Conservation (phyloP, 176 grass and related monocot genomes). For the Zea mays region Zm-B73-REFERENCE-NAM-5.0 NC_050096.1:181102501-181103000, state of each 20-base stretch:
- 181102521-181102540: conserved; percentile 92
- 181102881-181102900: background rate
- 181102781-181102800: too few species aligned
- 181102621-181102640: conserved; percentile 83
- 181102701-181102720: conserved; percentile 4
- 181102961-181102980: background rate
- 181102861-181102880: too few species aligned
- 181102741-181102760: too few species aligned
- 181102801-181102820: too few species aligned
- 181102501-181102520: conserved; percentile 42
- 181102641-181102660: conserved; percentile 10
- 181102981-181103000: background rate
- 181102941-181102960: background rate
- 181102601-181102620: conserved; percentile 86
- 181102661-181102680: background rate
- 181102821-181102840: background rate
- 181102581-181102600: conserved; percentile 89
- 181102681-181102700: background rate
- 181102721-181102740: background rate
- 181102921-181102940: background rate
- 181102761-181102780: too few species aligned
- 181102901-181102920: background rate
- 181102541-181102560: conserved; percentile 91
- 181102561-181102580: conserved; percentile 79
- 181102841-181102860: background rate